phyloP scores from a whole-genome alignment of 2,329 filamentous ascomycete genomes.

The Ophiostoma australiae region DNA sequence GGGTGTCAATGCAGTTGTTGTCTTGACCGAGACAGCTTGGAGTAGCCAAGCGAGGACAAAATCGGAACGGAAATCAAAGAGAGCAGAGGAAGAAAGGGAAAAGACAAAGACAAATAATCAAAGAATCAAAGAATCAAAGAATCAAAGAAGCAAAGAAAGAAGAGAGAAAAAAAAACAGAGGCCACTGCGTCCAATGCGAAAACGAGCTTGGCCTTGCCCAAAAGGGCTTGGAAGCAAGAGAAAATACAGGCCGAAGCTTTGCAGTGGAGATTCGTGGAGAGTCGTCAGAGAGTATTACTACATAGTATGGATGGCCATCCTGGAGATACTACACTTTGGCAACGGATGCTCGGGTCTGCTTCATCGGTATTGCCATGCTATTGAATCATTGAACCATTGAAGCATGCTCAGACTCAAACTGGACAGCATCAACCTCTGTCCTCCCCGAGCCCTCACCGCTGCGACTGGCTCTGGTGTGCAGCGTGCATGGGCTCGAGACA shows the following conservation, averaged over 20 bases:
- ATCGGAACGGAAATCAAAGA: neutral
- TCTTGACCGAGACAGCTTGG: neutral
- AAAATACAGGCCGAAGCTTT: neutral
- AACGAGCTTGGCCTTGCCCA: neutral
- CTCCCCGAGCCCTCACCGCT: neutral
- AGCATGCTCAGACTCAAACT: neutral
- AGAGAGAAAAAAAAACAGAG: neutral
- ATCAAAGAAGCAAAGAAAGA: neutral
- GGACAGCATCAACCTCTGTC: neutral
- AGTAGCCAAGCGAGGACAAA: neutral
- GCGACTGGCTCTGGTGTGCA: neutral
- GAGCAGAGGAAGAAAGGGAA: neutral
- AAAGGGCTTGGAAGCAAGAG: neutral
- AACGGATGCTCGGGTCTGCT: neutral
- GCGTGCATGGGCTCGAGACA: conserved; percentile 7
- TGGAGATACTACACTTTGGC: neutral
- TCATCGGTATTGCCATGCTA: too few relatives aligned
- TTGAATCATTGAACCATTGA: neutral
- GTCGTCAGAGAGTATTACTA: neutral
- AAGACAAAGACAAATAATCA: neutral
- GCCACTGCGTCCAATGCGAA: neutral
- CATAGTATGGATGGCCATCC: too few relatives aligned
- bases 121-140: neutral
- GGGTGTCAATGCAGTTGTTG: neutral
- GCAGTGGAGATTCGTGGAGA: neutral